Base-by-base conservation (phyloP, 176 grass and related monocot species). In the Sorghum bicolor region DNA sequence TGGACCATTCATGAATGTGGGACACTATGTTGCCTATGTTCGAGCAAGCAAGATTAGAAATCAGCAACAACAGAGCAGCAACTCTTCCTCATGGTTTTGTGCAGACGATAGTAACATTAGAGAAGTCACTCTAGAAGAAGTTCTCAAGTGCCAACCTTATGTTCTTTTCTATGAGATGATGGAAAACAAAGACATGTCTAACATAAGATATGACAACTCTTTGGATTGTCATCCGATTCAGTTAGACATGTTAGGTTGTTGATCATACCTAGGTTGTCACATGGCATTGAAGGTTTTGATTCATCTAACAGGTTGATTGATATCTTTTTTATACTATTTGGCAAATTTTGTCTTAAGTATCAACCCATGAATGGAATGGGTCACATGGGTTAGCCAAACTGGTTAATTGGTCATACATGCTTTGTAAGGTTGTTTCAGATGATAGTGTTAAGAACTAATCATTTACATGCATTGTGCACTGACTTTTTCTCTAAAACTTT, bases 81-180 rank as follows among this genome's bases (percentile, higher is more conserved):
- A 34, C 30, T 52, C 84, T 29, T 80, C 71, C 26, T 80, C 79
- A 5, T 98, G 92, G 90, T 88, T 94, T 83, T 85, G 87, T 60
- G 92, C 92, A 4, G 76, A 74, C 24, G 92, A 98, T 40, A 8
- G 22, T 1, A 3, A 44, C 33, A 75, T 98, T 33, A 74, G 26
- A n/a, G 85, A 90, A 90, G 91, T 78, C 75, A 85, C 87, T 60
- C 61, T 94, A 67, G 84, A 84, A 22, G 75, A 95, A 83, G 92
- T 98, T 67, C 79, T 93, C 28, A 45, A 67, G 31, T 58, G 85
- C 9, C 83, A 98, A 53, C 91, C 91, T 4, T 91, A 91, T 50
- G 76, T 95, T 65, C 64, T 98, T 52, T 98, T 98, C 80, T 98
- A 95, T 64, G 96, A 98, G 78, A 93, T 85, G 62, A 17, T 91